phyloP scores from a whole-genome alignment of 345 rosid species.

The Aegle marmelos region DNA sequence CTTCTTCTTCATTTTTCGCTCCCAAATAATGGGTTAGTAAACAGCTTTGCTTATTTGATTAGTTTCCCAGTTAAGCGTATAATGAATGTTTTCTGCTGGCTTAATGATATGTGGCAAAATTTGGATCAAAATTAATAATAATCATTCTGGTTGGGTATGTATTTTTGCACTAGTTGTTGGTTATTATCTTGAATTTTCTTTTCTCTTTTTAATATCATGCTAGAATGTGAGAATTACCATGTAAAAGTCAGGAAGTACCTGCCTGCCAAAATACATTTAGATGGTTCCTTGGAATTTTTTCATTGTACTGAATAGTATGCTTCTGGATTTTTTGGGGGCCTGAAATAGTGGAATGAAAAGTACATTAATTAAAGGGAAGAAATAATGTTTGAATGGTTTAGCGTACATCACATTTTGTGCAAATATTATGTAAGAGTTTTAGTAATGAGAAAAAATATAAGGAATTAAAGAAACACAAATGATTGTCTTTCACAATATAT shows the following conservation, averaged over 20 bases:
- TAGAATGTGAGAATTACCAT: neutral
- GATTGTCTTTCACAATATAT: neutral
- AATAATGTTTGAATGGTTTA: neutral
- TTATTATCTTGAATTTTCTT: neutral
- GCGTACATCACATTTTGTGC: neutral
- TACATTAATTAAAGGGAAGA: neutral
- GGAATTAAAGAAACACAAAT: neutral
- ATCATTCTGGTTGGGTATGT: neutral
- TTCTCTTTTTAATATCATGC: neutral
- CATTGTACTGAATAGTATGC: neutral
- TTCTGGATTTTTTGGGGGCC: neutral
- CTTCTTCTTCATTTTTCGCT: neutral
- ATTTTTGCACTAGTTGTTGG: neutral
- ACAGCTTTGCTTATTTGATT: constrained; percentile 17
- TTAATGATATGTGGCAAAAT: neutral
- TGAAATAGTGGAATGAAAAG: neutral
- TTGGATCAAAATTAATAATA: neutral
- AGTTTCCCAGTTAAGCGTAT: constrained; percentile 5
- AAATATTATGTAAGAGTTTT: neutral
- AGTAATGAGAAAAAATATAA: neutral
- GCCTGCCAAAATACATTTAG: neutral
- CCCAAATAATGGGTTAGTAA: neutral
- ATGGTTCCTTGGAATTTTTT: neutral
- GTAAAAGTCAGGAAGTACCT: neutral
- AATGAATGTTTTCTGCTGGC: neutral